Evolutionary conservation across 805 yeast genomes (phyloP).

Genomic region (Clavispora vitiphila): DNA sequence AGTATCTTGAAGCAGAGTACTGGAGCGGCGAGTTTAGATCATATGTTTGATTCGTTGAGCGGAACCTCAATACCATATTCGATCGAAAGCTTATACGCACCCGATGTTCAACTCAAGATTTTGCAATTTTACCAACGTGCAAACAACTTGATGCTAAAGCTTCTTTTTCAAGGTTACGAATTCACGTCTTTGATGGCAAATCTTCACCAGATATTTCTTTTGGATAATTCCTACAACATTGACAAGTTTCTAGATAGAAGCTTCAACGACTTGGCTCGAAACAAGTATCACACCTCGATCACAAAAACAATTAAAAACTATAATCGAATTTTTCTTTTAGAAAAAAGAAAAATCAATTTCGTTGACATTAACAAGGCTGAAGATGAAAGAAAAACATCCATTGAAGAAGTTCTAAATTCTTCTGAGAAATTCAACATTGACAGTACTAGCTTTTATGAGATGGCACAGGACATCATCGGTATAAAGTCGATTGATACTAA

Average conservation of each 20-base stretch:
- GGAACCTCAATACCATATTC: conserved; percentile 9
- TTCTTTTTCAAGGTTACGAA: conserved; percentile 58
- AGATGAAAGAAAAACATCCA: neutral
- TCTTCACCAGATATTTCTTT: conserved; percentile 54
- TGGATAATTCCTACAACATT: conserved; percentile 47
- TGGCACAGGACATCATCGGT: conserved; percentile 45
- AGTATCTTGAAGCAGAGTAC: conserved; percentile 63
- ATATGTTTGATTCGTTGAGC: conserved; percentile 20
- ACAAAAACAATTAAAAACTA: conserved; percentile 7
- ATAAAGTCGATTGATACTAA: conserved; percentile 53
- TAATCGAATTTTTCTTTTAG: conserved; percentile 6
- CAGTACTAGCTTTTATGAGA: conserved; percentile 39
- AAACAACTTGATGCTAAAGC: conserved; percentile 51
- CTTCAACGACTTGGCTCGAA: conserved; percentile 48
- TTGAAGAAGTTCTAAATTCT: conserved; percentile 1
- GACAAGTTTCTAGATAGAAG: conserved; percentile 49
- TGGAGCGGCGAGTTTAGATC: conserved; percentile 39
- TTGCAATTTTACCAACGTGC: conserved; percentile 63
- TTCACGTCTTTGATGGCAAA: conserved; percentile 43
- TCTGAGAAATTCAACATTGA: conserved; percentile 37
- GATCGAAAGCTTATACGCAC: conserved; percentile 28
- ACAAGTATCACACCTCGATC: conserved; percentile 26
- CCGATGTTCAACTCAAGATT: conserved; percentile 50
- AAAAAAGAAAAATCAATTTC: neutral
- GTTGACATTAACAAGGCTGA: neutral